Base-by-base conservation (phyloP, 2,329 filamentous ascomycete species). In the Fusarium tanahbumbuense region DNA sequence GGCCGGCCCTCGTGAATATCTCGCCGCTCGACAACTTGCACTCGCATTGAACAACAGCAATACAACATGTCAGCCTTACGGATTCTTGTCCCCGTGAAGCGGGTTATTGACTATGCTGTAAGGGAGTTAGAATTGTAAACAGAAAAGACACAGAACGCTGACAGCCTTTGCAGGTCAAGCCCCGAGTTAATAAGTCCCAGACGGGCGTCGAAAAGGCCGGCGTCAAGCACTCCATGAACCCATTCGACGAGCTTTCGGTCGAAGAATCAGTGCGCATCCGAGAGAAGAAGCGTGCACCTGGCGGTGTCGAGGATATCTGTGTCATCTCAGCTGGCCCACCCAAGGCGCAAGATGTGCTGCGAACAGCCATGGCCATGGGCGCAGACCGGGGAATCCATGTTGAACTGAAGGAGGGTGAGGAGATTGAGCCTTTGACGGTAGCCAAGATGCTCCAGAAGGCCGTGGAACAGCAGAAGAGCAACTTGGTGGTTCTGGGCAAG, bases 191-290 rank as follows among this genome's bases (percentile, higher is more conserved):
- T 84, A 91, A 90, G 80, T 83, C 88, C 76, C 87, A 88, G 82
- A 98, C 95, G 67, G 95, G 90, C 78, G 92, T 99, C 82, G 95
- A 98, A 83, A 97, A 93, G 58, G 87, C 91, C 71, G 93, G 93
- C 74, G 94, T 98, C 78, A 98, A 98, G 84, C 95, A 98, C 87
- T 94, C 91, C 80, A 95, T 99, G 89, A 99, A 98, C 87, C 96
- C 96, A 22, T 99, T 99, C 83, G 96, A 99, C 86, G 96, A 99
- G 82, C 92, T 99, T 77, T 97, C 94, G 45, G 90, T 99, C 81
- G 96, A 99, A 84, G 96, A 98, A 85, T 93, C 94, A 54, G 93
- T 98, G 54, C 93, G 93, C 42, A 92, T 99, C 78, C 94, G 96
- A 81, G 95, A 98, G 81, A 92, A 93, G 85, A 92, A 93, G 81